Base-by-base conservation (phyloP, 371 early-diverging fungal genomes). In the Smittium culicis region DNA sequence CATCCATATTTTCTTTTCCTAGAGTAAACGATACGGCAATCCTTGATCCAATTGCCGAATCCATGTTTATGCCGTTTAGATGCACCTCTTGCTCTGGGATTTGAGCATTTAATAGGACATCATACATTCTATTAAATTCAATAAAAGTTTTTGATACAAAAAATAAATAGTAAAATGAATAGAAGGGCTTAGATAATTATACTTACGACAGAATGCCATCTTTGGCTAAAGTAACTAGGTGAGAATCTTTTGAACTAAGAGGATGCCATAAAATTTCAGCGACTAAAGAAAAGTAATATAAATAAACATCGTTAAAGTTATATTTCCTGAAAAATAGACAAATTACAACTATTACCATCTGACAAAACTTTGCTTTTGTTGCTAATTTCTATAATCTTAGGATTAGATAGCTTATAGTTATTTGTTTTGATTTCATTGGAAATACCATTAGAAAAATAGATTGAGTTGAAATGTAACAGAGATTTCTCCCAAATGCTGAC, bases 191-290 rank as follows among this genome's bases (percentile, higher is more conserved):
- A 45, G 45, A 45, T 11, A 45, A 11, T 11, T 11, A 45, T 5
- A 45, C 20, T 45, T 45, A 45, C 45, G 20, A 45, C 32, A 76
- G 33, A 28, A 54, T 34, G n/a, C 76, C 74, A 27, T 61, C 74
- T 20, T 70, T 66, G 34, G 70, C 64, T 20, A 77, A 69, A 17
- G 72, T 68, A 27, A 73, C 65, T 59, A 77, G 45, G 30, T 77
- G 77, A 27, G 77, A 69, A 66, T 70, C 72, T 28, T 24, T 67
- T 28, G 77, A 65, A 25, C 76, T 75, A 35, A 77, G 59, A 16
- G 71, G 67, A 34, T 77, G 77, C 77, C 77, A 77, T 34, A 20
- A 45, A 45, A 45, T 20, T 20, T 45, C 11, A 11, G 20, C 45
- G 45, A 45, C 45, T 45, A 11, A 11, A 20, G 45, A 45, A 45